Evolutionary conservation across 2,329 filamentous ascomycete species (phyloP).

Genomic region (Sclerotinia spermophila): DNA sequence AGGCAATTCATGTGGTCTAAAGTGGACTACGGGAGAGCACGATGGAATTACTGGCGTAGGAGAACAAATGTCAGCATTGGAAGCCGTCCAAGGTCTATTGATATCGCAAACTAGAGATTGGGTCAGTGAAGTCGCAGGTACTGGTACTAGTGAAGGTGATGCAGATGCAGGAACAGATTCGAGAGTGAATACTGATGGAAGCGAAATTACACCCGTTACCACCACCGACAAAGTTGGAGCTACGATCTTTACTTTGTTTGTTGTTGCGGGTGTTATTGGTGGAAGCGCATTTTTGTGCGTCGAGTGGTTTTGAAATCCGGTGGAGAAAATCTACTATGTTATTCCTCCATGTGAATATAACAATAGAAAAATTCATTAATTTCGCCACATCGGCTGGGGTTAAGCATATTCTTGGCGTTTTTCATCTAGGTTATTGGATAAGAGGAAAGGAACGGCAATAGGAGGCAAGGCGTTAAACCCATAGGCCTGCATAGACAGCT

Average conservation of each 20-base stretch:
- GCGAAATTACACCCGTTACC: conserved; percentile 29
- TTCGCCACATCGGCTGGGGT: background rate
- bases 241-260: conserved; percentile 57
- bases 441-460: background rate
- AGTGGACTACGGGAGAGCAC: conserved; percentile 48
- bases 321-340: conserved; percentile 7
- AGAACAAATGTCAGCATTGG: conserved; percentile 59
- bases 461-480: background rate
- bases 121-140: conserved; percentile 46
- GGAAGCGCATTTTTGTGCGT: conserved; percentile 52
- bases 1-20: conserved; percentile 61
- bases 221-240: conserved; percentile 65
- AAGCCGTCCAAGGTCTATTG: conserved; percentile 38
- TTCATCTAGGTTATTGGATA: background rate
- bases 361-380: background rate
- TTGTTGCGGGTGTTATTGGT: conserved; percentile 49
- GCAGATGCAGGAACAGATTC: conserved; percentile 25
- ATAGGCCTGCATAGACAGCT: background rate
- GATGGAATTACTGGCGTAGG: conserved; percentile 47
- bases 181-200: conserved; percentile 4
- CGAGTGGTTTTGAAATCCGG: conserved; percentile 12
- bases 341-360: background rate
- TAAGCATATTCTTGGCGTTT: conserved; percentile 6
- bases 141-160: conserved; percentile 49
- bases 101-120: conserved; percentile 36